Conservation (phyloP, 1,284 basidiomycete genomes). For the Puccinia polysora region DNA sequence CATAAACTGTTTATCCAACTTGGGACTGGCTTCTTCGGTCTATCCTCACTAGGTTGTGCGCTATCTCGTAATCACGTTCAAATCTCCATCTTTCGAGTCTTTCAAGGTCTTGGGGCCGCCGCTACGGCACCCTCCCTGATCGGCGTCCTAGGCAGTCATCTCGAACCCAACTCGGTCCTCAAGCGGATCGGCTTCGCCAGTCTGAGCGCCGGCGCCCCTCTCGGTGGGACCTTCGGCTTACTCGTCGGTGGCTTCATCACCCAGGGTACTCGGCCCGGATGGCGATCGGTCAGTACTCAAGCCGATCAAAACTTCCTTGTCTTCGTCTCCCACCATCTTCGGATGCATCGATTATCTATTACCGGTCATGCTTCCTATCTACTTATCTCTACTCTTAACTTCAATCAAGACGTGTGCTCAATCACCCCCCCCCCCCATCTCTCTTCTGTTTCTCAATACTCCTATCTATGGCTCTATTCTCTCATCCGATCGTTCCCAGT, state of each 20-base stretch:
- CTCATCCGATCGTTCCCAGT: background rate
- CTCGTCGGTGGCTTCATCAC: conserved; percentile 31
- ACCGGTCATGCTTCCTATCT: no score
- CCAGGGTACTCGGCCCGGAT: conserved; percentile 10
- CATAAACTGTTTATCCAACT: conserved; percentile 30
- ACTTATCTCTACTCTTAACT: no score
- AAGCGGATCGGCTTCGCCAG: conserved; percentile 24
- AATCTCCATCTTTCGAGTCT: conserved; percentile 29
- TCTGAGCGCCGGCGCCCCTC: conserved; percentile 32
- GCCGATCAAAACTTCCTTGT: background rate
- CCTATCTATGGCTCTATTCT: background rate
- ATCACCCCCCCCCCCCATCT: no score
- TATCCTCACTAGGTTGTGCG: conserved; percentile 19
- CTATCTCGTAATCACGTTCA: conserved; percentile 17
- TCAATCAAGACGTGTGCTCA: no score
- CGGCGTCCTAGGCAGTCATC: conserved; percentile 17
- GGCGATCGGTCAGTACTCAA: conserved; percentile 23
- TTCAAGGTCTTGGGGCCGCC: conserved; percentile 38
- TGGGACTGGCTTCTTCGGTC: conserved; percentile 3
- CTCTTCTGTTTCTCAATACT: no score
- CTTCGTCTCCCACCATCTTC: no score
- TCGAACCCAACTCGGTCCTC: conserved; percentile 7
- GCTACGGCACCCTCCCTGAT: conserved; percentile 31
- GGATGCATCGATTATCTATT: no score
- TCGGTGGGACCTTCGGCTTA: conserved; percentile 30